Conservation (phyloP, 768 basidiomycete genomes). For the Russula virescens region DNA sequence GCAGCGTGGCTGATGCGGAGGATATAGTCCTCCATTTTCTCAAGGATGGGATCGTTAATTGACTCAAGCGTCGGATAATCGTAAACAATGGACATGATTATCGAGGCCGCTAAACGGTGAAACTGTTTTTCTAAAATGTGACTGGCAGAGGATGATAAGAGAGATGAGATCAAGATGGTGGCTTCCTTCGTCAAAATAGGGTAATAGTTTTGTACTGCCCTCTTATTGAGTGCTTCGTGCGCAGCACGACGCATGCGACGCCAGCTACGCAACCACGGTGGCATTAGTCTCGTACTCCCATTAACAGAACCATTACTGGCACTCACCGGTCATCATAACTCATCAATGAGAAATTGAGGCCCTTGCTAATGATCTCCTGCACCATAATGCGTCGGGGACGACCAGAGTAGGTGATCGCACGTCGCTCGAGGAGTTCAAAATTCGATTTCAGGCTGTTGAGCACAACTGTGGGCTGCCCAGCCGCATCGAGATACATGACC, state of each 20-base stretch:
- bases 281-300: not conserved
- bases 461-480: slow-evolving; percentile 21
- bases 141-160: slow-evolving; percentile 27
- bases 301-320: not conserved
- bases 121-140: slow-evolving; percentile 29
- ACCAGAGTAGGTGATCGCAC: slow-evolving; percentile 29
- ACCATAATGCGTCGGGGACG: slow-evolving; percentile 19
- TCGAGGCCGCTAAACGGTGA: slow-evolving; percentile 27
- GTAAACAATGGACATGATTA: slow-evolving; percentile 28
- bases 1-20: not conserved
- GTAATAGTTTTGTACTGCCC: slow-evolving; percentile 24
- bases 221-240: slow-evolving; percentile 31
- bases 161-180: slow-evolving; percentile 27
- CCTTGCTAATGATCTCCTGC: slow-evolving; percentile 9
- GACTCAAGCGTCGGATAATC: slow-evolving; percentile 12
- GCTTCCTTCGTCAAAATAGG: slow-evolving; percentile 29
- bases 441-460: slow-evolving; percentile 1
- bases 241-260: no score
- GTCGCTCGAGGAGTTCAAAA: slow-evolving; percentile 27
- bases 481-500: slow-evolving; percentile 24
- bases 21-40: not conserved
- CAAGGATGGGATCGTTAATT: not conserved
- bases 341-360: slow-evolving; percentile 1
- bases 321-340: not conserved
- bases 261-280: slow-evolving; percentile 35